These are phyloP conservation scores for Metschnikowia aberdeeniae DNA, from an alignment of 805 yeast genomes.

Conservation along the genomic window DNA sequence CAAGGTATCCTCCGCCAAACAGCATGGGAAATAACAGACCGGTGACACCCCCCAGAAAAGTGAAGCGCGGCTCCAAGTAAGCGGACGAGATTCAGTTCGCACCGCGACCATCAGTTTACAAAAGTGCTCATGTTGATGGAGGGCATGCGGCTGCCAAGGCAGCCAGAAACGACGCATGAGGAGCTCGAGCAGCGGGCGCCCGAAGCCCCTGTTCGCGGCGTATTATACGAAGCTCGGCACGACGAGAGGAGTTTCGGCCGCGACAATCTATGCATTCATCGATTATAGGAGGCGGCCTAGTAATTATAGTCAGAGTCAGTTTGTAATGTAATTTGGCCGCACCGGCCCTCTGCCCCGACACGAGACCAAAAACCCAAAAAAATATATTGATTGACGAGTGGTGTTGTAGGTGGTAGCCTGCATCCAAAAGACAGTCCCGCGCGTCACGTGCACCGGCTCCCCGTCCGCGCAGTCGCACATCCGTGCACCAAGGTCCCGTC, in stretches of 20 bases:
- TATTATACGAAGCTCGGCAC: constrained; percentile 3
- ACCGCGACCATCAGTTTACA: not conserved
- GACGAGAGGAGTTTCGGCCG: not conserved
- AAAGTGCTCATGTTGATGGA: not conserved
- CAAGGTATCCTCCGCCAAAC: constrained; percentile 51
- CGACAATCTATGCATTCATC: constrained; percentile 5
- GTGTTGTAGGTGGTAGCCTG: not conserved
- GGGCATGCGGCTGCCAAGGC: constrained; percentile 1
- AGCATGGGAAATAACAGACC: constrained; percentile 44
- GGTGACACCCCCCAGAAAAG: constrained; percentile 57
- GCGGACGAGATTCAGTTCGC: constrained; percentile 1
- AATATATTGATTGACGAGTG: not conserved
- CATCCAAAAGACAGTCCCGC: not conserved
- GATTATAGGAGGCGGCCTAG: constrained; percentile 4
- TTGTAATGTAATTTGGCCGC: constrained; percentile 5
- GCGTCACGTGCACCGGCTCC: not conserved
- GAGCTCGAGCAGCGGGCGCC: not conserved
- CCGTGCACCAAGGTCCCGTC: not conserved
- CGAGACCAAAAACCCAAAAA: constrained; percentile 1
- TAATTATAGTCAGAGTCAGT: constrained; percentile 5
- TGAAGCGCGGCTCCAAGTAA: constrained; percentile 47
- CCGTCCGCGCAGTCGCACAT: not conserved
- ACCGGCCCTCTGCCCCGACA: constrained; percentile 3
- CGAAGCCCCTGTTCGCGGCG: constrained; percentile 2
- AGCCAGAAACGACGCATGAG: not conserved